Evolutionary conservation across 176 grass and related monocot genomes (phyloP).

Genomic region (Eremochloa ophiuroides): DNA sequence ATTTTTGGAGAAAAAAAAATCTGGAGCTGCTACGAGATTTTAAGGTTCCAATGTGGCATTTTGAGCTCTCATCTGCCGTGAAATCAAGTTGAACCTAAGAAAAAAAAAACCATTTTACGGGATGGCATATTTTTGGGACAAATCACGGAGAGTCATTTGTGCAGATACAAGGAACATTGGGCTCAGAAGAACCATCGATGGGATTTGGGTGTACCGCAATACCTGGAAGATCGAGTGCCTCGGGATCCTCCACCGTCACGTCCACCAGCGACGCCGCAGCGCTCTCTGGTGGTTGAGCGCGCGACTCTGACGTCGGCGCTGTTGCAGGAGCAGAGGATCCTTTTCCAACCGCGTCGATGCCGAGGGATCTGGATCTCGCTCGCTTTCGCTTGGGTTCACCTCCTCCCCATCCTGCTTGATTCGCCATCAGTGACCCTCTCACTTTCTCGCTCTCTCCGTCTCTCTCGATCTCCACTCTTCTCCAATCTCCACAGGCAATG

Average conservation of each 20-base stretch:
- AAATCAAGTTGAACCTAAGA: too few relatives aligned
- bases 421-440: too few relatives aligned
- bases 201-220: not conserved
- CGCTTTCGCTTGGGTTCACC: not conserved
- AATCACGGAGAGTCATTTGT: not conserved
- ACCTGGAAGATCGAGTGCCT: not conserved
- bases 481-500: too few relatives aligned
- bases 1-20: not conserved
- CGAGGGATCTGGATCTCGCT: not conserved
- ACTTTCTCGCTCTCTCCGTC: too few relatives aligned
- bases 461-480: too few relatives aligned
- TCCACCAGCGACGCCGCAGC: not conserved
- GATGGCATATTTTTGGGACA: not conserved
- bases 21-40: not conserved
- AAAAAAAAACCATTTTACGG: not conserved
- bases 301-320: not conserved
- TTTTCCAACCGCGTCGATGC: fast-evolving
- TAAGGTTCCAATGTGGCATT: not conserved
- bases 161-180: not conserved
- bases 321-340: not conserved
- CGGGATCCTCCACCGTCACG: not conserved
- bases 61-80: not conserved
- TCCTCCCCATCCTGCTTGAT: not conserved
- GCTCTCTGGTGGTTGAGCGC: not conserved
- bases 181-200: not conserved